These are phyloP conservation scores for Lenwebbia sp. DNA, from an alignment of 345 rosid genomes.

Conservation along the genomic window DNA sequence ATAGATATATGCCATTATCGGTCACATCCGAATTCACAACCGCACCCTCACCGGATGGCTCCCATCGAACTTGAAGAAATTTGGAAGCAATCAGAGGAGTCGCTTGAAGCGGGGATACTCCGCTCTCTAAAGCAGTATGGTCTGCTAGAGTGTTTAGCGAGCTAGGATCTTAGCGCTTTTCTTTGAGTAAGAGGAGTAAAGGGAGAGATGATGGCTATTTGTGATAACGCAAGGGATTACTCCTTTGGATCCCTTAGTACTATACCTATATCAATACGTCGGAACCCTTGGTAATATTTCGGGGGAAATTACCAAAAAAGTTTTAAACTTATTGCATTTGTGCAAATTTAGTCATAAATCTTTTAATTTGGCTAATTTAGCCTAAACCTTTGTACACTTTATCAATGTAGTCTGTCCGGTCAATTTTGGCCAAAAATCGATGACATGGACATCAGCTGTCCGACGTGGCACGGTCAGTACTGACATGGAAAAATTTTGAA, in stretches of 20 bases:
- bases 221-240: background rate
- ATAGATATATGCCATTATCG: background rate
- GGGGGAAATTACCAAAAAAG: background rate
- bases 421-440: background rate
- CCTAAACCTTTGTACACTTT: background rate
- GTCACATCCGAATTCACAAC: background rate
- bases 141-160: background rate
- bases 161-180: background rate
- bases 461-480: fast-evolving
- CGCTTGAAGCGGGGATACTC: background rate
- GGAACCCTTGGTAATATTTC: background rate
- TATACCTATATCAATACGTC: background rate
- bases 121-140: background rate
- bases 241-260: background rate
- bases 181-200: background rate
- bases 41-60: background rate
- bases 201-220: background rate
- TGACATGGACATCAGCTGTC: background rate
- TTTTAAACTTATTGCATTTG: background rate
- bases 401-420: fast-evolving
- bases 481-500: too few species aligned
- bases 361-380: background rate
- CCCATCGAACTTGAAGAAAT: background rate
- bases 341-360: background rate
- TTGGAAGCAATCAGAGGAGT: background rate